Base-by-base conservation (phyloP, 768 basidiomycete species). In the Amanita pseudoporphyria region DNA sequence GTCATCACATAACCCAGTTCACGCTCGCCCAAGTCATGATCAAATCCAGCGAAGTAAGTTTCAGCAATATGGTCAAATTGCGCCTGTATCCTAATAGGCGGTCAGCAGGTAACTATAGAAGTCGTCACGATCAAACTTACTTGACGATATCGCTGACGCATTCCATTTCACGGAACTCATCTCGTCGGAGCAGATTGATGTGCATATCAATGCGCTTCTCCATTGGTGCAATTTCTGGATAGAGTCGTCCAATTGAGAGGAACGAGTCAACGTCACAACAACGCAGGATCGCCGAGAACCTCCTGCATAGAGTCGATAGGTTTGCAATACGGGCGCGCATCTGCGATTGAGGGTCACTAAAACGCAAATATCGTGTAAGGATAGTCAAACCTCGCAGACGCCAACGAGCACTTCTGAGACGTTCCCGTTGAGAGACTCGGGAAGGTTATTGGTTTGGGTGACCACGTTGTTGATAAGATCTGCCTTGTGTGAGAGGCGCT, bases 121-220 rank as follows among this genome's bases (percentile, higher is more conserved):
- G 19, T 13, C 9, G 19, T 16, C 41, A 45, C 16, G 9, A 14
- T 18, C 7, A 22, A 26, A 69, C 84, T 51, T 59, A 94, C 94
- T 87, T 93, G 56, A 77, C 72, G 37, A 98, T 72, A 60, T 98
- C 96, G 57, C 76, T 83, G 16, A 89, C 90, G 64, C 94, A 97
- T 59, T 98, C 95, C 69, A 85, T 78, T 64, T 93, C 94, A 19
- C 84, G 77, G 70, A 99, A 94, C 63, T 93, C 94, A 57, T 97
- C 91, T 40, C 82, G 75, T 37, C 86, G 74, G 3, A 97, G 69
- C 21, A 87, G 71, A 41, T 88, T 87, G 54, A 97, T 79, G 60
- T 96, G 94, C 69, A 87, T 85, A 58, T 99, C 93, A 42, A 99
- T 78, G 24, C 87, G 78, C 63, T 86, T 89, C 69, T 99, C 96